Evolutionary conservation across 179 eudicot species (phyloP), one percentile per base, ranked within the genome.

Genomic region (Silene vulgaris): DNA sequence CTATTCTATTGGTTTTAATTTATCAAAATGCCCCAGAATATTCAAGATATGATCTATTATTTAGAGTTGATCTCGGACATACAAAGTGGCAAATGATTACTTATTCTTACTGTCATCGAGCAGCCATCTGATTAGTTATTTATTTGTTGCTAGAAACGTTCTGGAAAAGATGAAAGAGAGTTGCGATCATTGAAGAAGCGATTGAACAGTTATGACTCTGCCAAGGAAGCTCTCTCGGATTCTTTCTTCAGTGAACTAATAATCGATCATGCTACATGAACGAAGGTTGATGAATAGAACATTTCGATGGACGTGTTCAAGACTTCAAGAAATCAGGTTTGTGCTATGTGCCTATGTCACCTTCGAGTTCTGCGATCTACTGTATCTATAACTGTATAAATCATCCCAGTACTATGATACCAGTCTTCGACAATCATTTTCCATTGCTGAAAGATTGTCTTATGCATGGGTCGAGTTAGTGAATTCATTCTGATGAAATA

Each of bases 121-220:
- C 64, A 8, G 23, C 8, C 4, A 50, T 52, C 69, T 69, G 16
- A 20, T 64, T 29, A 21, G 19, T 74, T 72, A 65, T 40, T 64
- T 1, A 14, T 8, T 20, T 69, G 43, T 26, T 72, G 59, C 45
- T 86, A 92, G 99, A 90, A 90, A 77, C 89, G 93, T 45, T 82
- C 83, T 32, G 85, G 86, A 40, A 95, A 86, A 73, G 93, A 95
- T 50, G 95, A 90, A 71, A 87, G 97, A 75, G 97, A 88, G 20
- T 48, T 95, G 73, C 87, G 96, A 45, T 89, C 95, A 37, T 78
- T 95, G 76, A 95, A 92, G 85, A 95, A 90, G 86, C 90, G 96
- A 19, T 74, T 90, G 56, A 89, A 87, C 82, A 84, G 75, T 65
- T 95, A 80, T 64, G 77, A 71, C 71, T 94, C 97, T 9, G 94